Percentiles rank a stretch among this genome's conserved stretches.
Evolutionary conservation across 2,329 filamentous ascomycete genomes (phyloP).

Genomic region (Taxawa tesnikishii): DNA sequence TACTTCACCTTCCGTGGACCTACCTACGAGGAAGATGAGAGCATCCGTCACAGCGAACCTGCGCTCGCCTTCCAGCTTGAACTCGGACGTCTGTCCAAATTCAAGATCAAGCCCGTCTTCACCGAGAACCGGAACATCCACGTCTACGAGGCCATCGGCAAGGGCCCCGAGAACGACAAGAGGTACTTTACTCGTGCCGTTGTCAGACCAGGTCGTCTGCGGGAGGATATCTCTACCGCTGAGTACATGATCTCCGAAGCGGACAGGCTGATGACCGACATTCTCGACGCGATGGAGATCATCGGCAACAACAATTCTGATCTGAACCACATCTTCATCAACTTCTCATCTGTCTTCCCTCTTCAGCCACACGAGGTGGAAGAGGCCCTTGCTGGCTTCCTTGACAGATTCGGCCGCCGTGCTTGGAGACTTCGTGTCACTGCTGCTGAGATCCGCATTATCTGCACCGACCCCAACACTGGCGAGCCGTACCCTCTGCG

Average conservation of each 20-base stretch:
- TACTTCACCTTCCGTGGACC: conserved; percentile 99
- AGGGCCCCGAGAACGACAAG: conserved; percentile 91
- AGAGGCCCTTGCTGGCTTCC: conserved; percentile 83
- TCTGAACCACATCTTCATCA: conserved; percentile 99
- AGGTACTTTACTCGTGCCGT: conserved; percentile 96
- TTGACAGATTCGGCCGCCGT: conserved; percentile 89
- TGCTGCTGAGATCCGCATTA: conserved; percentile 94
- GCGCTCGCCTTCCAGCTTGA: conserved; percentile 98
- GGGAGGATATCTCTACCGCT: conserved; percentile 95
- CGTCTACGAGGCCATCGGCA: conserved; percentile 93
- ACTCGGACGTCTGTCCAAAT: conserved; percentile 84
- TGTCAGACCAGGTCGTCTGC: conserved; percentile 82
- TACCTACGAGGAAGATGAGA: conserved; percentile 77
- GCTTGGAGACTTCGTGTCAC: conserved; percentile 95
- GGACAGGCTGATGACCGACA: conserved; percentile 92
- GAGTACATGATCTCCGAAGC: conserved; percentile 98
- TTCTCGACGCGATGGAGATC: conserved; percentile 93
- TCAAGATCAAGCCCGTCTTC: conserved; percentile 96
- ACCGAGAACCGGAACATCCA: conserved; percentile 99
- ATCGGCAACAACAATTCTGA: conserved; percentile 99
- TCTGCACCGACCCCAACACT: conserved; percentile 82
- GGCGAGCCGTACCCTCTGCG: conserved; percentile 82
- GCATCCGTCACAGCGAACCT: conserved; percentile 93
- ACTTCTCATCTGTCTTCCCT: conserved; percentile 95
- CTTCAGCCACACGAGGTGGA: conserved; percentile 82